phyloP scores from a whole-genome alignment of 768 basidiomycete genomes.

The Leccinum subtestaceum region DNA sequence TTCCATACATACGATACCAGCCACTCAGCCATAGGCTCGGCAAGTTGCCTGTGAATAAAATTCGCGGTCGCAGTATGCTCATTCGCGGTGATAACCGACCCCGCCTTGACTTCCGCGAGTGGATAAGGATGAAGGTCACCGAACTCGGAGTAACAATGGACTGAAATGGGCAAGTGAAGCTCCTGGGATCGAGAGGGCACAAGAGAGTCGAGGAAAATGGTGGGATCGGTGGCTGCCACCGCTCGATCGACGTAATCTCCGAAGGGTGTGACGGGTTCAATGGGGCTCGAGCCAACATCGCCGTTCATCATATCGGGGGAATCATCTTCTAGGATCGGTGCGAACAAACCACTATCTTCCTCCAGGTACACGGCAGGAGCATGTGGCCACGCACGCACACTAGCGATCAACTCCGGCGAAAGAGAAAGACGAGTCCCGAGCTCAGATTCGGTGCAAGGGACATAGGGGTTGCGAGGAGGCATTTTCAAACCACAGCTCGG shows the following conservation, averaged over 20 bases:
- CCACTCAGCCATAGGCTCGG: conserved; percentile 79
- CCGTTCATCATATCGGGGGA: conserved; percentile 54
- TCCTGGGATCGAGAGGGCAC: conserved; percentile 17
- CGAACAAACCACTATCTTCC: conserved; percentile 42
- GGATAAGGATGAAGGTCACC: conserved; percentile 19
- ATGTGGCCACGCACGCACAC: conserved; percentile 18
- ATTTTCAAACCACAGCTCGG: conserved; percentile 14
- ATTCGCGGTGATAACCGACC: conserved; percentile 42
- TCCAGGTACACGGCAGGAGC: conserved; percentile 19
- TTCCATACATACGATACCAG: conserved; percentile 79
- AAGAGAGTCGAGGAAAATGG: conserved; percentile 24
- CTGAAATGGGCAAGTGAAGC: conserved; percentile 21
- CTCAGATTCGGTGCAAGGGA: conserved; percentile 16
- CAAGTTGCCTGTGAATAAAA: conserved; percentile 63
- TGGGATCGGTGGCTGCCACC: conserved; percentile 44
- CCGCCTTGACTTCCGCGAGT: conserved; percentile 16
- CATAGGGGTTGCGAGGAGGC: conserved; percentile 19
- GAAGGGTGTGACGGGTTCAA: conserved; percentile 75
- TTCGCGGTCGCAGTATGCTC: conserved; percentile 36
- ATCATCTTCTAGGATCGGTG: conserved; percentile 63
- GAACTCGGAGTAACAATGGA: conserved; percentile 27
- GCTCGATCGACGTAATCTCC: conserved; percentile 73
- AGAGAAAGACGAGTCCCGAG: background rate
- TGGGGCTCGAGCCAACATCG: conserved; percentile 62
- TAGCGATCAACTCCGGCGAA: conserved; percentile 13